A percentile compares a stretch with the other conserved stretches of the same genome.
Evolutionary conservation across 2,329 filamentous ascomycete genomes (phyloP).

Genomic region (Monosporascus sp.): DNA sequence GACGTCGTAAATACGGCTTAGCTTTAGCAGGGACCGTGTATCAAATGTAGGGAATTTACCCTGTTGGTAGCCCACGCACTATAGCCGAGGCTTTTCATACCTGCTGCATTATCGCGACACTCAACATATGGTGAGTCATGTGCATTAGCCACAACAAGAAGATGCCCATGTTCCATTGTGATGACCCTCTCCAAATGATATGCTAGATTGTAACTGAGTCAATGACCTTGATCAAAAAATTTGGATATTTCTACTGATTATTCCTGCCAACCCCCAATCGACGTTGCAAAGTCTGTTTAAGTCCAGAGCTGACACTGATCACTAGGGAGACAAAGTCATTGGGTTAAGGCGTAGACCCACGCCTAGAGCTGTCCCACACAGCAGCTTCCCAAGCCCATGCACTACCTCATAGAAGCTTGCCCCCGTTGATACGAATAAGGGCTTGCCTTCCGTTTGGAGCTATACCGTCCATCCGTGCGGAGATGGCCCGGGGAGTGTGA

Average conservation of each 20-base stretch:
- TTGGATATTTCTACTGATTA: conserved; percentile 21
- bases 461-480: too few relatives aligned
- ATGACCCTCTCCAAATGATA: conserved; percentile 34
- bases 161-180: conserved; percentile 7
- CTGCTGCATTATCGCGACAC: too few relatives aligned
- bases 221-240: conserved; percentile 25
- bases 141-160: too few relatives aligned
- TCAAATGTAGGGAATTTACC: too few relatives aligned
- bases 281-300: neutral
- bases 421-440: too few relatives aligned
- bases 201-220: conserved; percentile 46
- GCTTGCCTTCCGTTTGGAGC: too few relatives aligned
- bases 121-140: conserved; percentile 3
- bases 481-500: too few relatives aligned
- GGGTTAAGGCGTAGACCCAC: neutral
- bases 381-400: neutral
- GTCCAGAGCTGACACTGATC: neutral
- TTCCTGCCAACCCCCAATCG: neutral
- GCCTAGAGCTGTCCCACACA: neutral
- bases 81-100: too few relatives aligned
- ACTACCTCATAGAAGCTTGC: too few relatives aligned
- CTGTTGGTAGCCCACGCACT: too few relatives aligned
- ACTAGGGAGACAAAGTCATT: neutral
- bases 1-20: too few relatives aligned
- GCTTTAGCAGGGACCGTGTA: too few relatives aligned